Evolutionary conservation across 495 filamentous ascomycete genomes (phyloP), one percentile per base, ranked within the genome.

Genomic region (Xylaria castorea): DNA sequence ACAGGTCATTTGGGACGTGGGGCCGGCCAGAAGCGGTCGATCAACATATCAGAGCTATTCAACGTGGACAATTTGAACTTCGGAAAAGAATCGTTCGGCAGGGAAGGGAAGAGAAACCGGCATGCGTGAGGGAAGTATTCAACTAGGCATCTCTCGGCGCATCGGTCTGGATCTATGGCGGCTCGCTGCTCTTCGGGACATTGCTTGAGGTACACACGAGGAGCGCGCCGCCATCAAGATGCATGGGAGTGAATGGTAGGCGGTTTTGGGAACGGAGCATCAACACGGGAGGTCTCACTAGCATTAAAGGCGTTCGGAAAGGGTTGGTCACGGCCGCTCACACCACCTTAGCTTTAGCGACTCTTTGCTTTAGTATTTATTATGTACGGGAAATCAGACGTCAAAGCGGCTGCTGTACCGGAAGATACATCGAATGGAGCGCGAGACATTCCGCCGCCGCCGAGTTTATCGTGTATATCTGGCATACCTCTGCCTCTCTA

Each of bases 1-100:
- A 58, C 70, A 60, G 38, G 9, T 50, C 82, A 75, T 71, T 85
- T 88, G 60, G 88, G 85, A 22, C 87, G 76, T 42, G 90, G 87
- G 4, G 88, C 90, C 2, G 94, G 94, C 0, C 91, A 91, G 36
- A 97, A 97, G 82, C 88, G 94, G 20, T 91, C 92, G 75, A 84
- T 92, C 71, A 89, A 92, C 53, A 87, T 94, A 48, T 87, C 88
- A 3, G 94, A 97, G 70, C 91, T 94, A 71, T 97, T 97, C 74
- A 93, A 96, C 73, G 80, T 97, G n/a, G 89, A 89, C 7, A 88
- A 87, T 51, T 73, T 93, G 48, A 85, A 88, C 32, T 88, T 91
- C 72, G 86, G 87, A 34, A 89, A 90, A 72, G 93, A 95, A 75
- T 80, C 87, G 68, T 87, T 87, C 78, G 91, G 90, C 42, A 87